Evolutionary conservation across 2,329 filamentous ascomycete genomes (phyloP), one percentile per base, ranked within the genome.

Genomic region (Lachnellula arida): DNA sequence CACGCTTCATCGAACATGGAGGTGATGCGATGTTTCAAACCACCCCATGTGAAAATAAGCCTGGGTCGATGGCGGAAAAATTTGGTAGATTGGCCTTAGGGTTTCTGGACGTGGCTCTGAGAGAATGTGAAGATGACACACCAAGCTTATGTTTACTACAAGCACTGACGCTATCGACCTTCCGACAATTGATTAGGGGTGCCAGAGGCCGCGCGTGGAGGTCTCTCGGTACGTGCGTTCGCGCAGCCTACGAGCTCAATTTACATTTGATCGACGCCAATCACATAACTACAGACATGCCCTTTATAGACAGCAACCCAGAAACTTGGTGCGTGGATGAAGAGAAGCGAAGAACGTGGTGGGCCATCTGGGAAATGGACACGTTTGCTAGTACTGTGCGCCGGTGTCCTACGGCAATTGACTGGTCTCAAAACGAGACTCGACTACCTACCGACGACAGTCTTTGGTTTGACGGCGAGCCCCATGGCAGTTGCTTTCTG

Each of bases 291-390:
- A 12, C 28, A 12, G 28, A 32, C 28, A 32, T 32, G 8, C 28
- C 28, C 28, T 32, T 32, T 4, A 4, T 11, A 32, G 28, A 32
- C 9, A 32, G 28, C 28, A 11, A 32, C 28, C 9, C 9, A 54
- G 55, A 58, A 14, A 57, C 56, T 22, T 72, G 70, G 69, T 55
- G 58, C 19, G 50, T 58, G 4, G 59, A 68, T 7, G 73, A 75
- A 59, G 72, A 73, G 57, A 64, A 68, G 42, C 67, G 72, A 1
- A 65, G 72, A 2, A 67, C 68, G 3, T 74, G 69, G 67, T 74
- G 72, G 72, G 70, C 72, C 0, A 66, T 74, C 17, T 74, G 71
- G 71, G 72, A 74, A 54, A 72, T 75, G 70, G 73, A 75, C 50
- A 67, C 71, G 7, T 75, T 73, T 56, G 71, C 72, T 2, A 72